Percentiles rank a stretch among this genome's conserved stretches.
Evolutionary conservation across 2,329 filamentous ascomycete species (phyloP).

Genomic region (Aaosphaeria arxii): DNA sequence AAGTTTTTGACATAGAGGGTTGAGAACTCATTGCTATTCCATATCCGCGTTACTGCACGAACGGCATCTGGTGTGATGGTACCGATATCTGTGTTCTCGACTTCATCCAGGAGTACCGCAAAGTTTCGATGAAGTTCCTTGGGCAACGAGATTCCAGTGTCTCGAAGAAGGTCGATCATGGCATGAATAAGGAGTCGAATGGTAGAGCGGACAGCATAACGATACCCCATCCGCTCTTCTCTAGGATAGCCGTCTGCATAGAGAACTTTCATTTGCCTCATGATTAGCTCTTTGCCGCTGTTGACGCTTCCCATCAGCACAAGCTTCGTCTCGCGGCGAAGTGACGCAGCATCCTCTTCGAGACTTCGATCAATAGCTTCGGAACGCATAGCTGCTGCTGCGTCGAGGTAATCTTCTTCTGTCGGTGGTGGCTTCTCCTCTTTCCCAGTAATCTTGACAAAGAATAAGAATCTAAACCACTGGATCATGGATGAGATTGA

Average conservation of each 20-base stretch:
- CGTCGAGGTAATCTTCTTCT: conserved; percentile 28
- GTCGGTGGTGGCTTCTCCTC: conserved; percentile 16
- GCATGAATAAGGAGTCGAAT: conserved; percentile 29
- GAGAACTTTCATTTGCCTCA: conserved; percentile 35
- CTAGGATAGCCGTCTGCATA: conserved; percentile 30
- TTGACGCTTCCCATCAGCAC: conserved; percentile 26
- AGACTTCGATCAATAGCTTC: conserved; percentile 34
- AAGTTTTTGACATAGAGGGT: conserved; percentile 31
- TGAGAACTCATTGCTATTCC: conserved; percentile 29
- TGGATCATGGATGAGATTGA: conserved; percentile 31
- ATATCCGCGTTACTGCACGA: conserved; percentile 24
- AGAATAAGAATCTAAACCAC: conserved; percentile 28
- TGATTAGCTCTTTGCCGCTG: conserved; percentile 34
- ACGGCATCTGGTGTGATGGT: conserved; percentile 23
- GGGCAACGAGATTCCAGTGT: conserved; percentile 29
- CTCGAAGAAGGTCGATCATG: conserved; percentile 34
- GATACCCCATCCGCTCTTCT: conserved; percentile 27
- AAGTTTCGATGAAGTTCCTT: conserved; percentile 24
- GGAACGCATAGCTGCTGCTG: conserved; percentile 29
- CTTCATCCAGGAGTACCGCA: conserved; percentile 31
- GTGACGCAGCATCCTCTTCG: conserved; percentile 29
- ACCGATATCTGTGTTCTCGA: conserved; percentile 25
- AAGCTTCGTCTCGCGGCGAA: conserved; percentile 33
- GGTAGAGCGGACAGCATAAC: conserved; percentile 25
- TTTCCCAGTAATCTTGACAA: conserved; percentile 21